Evolutionary conservation across 345 rosid genomes (phyloP).

Genomic region (Heritiera littoralis): DNA sequence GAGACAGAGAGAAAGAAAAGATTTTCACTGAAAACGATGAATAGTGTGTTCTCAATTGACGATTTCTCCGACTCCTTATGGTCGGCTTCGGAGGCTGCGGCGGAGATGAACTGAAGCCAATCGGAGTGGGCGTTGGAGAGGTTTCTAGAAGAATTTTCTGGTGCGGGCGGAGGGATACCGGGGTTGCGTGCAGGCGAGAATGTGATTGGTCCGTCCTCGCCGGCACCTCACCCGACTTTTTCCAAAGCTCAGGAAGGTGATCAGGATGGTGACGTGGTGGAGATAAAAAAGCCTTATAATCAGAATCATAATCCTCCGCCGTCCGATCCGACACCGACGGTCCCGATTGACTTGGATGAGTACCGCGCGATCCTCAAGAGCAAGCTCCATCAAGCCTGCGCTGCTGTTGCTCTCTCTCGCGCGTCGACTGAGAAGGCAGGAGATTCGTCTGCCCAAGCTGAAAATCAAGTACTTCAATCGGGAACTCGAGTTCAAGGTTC

Average conservation of each 20-base stretch:
- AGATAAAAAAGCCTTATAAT: slow-evolving; percentile 33
- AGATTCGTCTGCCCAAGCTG: slow-evolving; percentile 41
- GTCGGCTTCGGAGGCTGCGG: slow-evolving; percentile 34
- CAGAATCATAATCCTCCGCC: slow-evolving; percentile 33
- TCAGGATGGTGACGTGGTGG: slow-evolving; percentile 51
- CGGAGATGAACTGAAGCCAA: slow-evolving; percentile 58
- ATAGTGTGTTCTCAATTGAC: slow-evolving; percentile 59
- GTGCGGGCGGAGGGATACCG: slow-evolving; percentile 32
- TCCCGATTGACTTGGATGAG: slow-evolving; percentile 42
- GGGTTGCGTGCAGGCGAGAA: slow-evolving; percentile 31
- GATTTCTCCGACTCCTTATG: slow-evolving; percentile 71
- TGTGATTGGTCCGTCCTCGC: slow-evolving; percentile 36
- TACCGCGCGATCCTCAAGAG: slow-evolving; percentile 59
- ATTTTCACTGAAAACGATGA: slow-evolving; percentile 42
- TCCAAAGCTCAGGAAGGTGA: slow-evolving; percentile 36
- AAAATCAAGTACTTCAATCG: slow-evolving; percentile 37
- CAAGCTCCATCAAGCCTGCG: slow-evolving; percentile 71
- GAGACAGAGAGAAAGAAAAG: slow-evolving; percentile 14
- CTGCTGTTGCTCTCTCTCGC: slow-evolving; percentile 57
- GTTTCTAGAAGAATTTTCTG: slow-evolving; percentile 51
- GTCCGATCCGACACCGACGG: slow-evolving; percentile 35
- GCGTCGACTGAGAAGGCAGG: slow-evolving; percentile 59
- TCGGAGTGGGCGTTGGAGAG: slow-evolving; percentile 77
- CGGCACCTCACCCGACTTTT: slow-evolving; percentile 38
- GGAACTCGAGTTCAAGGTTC: slow-evolving; percentile 49